Conservation (phyloP, 2,329 filamentous ascomycete genomes). For the Aspergillus flavus region DNA sequence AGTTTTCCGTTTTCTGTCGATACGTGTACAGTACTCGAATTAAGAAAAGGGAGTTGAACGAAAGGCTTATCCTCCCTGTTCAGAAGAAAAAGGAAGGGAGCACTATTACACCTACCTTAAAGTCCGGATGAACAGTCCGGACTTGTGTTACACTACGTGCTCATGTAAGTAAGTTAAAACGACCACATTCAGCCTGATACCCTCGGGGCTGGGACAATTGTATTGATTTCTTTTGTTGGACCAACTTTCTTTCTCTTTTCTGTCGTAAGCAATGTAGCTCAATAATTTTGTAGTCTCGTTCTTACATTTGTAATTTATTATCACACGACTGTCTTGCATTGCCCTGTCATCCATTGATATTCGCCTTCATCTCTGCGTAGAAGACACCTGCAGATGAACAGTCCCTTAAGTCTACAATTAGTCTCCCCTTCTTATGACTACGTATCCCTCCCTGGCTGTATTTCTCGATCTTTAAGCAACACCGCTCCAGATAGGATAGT, state of each 20-base stretch:
- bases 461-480: too few relatives aligned
- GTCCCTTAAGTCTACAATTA: too few relatives aligned
- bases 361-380: too few relatives aligned
- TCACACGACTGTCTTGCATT: too few relatives aligned
- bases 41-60: conserved; percentile 38
- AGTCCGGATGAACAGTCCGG: conserved; percentile 27
- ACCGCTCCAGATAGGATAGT: too few relatives aligned
- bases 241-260: conserved; percentile 2
- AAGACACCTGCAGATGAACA: too few relatives aligned
- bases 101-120: conserved; percentile 23
- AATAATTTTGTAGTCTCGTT: background rate
- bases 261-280: background rate
- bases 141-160: conserved; percentile 44
- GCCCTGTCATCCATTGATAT: too few relatives aligned
- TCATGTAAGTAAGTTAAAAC: conserved; percentile 45
- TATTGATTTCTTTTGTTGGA: conserved; percentile 35
- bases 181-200: conserved; percentile 41
- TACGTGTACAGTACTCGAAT: conserved; percentile 46
- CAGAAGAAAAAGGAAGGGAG: conserved; percentile 21
- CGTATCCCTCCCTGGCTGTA: too few relatives aligned
- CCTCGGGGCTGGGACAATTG: conserved; percentile 32
- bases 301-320: too few relatives aligned
- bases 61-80: conserved; percentile 20
- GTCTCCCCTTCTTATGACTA: too few relatives aligned
- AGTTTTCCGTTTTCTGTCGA: conserved; percentile 40